Evolutionary conservation across 768 basidiomycete species (phyloP), one percentile per base, ranked within the genome.

Genomic region (Pleurotus pulmonarius): DNA sequence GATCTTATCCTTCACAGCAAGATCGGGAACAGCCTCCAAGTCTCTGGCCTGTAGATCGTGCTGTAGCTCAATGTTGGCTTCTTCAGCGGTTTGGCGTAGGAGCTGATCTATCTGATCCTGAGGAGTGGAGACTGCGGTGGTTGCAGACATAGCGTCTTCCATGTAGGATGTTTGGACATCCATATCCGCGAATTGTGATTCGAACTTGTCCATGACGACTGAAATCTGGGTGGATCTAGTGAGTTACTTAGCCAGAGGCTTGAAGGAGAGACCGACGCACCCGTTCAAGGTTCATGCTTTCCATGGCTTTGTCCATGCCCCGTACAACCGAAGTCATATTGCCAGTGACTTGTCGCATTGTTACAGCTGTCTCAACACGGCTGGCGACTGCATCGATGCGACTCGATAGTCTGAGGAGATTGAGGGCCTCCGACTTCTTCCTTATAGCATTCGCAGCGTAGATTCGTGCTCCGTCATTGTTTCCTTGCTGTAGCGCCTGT

Each of bases 261-360:
- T 47, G 38, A 44, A 25, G 29, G 29, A 34, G 34, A 34, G 45
- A 5, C 37, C 11, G 39, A 75, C 86, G 67, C 65, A 97, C 96
- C 69, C 88, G 82, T 65, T 99, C 97, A 56, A 98, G 82, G 76
- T 99, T 98, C 97, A 99, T 99, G 72, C 80, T 90, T 64, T 97
- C 90, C 97, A 99, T 98, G 3, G 97, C 97, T 68, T 89, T 92
- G 70, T 99, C 97, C 97, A 99, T 98, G 34, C 94, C 95, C 65
- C 86, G 87, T 45, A 99, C 97, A 2, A 98, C 97, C 37, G 87
- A 88, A 13, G 93, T 87, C 96, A 99, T 97, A 69, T 88, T 94
- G 3, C 94, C 94, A 26, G 97, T 96, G 40, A 99, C 90, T 72
- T 92, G 84, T 48, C 92, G 85, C 93, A 99, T 98, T 55, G 96